Conservation (phyloP, 2,329 filamentous ascomycete species). For the Aspergillus japonicus region DNA sequence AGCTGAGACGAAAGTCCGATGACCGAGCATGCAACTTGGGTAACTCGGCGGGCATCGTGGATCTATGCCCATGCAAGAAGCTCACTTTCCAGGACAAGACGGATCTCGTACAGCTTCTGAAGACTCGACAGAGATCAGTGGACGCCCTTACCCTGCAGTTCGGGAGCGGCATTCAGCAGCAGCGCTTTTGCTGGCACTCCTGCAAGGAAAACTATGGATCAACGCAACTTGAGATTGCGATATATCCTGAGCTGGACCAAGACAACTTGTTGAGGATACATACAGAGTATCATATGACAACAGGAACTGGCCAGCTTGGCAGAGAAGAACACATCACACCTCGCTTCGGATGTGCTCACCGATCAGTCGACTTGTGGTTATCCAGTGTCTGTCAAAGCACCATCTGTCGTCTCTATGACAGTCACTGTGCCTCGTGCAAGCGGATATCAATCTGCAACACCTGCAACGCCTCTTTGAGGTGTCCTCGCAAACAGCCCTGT, state of each 20-base stretch:
- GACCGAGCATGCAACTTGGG: slow-evolving; percentile 36
- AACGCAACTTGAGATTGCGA: slow-evolving; percentile 34
- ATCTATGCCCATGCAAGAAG: slow-evolving; percentile 42
- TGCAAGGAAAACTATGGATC: slow-evolving; percentile 37
- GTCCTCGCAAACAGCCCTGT: slow-evolving; percentile 35
- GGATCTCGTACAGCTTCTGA: slow-evolving; percentile 35
- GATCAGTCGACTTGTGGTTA: slow-evolving; percentile 42
- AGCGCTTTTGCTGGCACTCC: slow-evolving; percentile 41
- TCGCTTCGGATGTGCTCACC: slow-evolving; percentile 42
- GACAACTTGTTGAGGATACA: slow-evolving; percentile 32
- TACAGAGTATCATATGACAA: slow-evolving; percentile 40
- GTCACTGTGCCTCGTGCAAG: slow-evolving; percentile 34
- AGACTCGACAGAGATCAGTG: slow-evolving; percentile 29
- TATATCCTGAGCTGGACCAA: slow-evolving; percentile 37
- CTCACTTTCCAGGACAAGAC: slow-evolving; percentile 40
- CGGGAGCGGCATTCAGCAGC: slow-evolving; percentile 28
- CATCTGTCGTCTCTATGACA: slow-evolving; percentile 36
- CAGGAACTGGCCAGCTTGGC: slow-evolving; percentile 34
- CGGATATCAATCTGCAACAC: slow-evolving; percentile 38
- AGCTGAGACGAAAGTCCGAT: slow-evolving; percentile 35
- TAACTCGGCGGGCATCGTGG: slow-evolving; percentile 37
- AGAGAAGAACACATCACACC: slow-evolving; percentile 41
- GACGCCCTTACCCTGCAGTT: slow-evolving; percentile 28
- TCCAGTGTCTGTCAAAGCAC: slow-evolving; percentile 40
- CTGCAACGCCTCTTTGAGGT: slow-evolving; percentile 35